Base-by-base conservation (phyloP, 768 basidiomycete species). In the Macrocybe gigantea region DNA sequence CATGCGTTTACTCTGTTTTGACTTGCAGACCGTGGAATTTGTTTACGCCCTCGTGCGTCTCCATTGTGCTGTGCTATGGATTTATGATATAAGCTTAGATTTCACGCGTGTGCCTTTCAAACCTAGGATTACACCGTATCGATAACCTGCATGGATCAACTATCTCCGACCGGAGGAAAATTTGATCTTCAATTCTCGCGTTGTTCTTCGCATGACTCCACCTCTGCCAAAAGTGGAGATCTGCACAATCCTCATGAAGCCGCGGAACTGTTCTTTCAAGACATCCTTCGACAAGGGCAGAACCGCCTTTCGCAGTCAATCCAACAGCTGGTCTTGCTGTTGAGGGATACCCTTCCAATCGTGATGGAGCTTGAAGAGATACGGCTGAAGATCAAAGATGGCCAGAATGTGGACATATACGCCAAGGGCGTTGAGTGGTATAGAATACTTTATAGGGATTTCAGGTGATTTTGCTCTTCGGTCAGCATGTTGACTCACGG, bases 1-100 rank as follows among this genome's bases (percentile, higher is more conserved):
- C 57, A 80, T 95, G 13, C 78, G 79, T n/a, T 67, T 95, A 44
- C 74, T 93, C 49, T 91, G 88, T 4, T 95, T 95, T 63, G 91
- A 95, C 63, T 68, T 95, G 11, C 91, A 91, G 57, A 92, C 90
- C 0, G 92, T 93, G n/a, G 85, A 93, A 57, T 87, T 95, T 59
- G 80, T 82, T 2, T 94, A 94, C 60, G 78, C 85, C 7, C 67
- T 67, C 45, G 87, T 81, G 60, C 52, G 69, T 50, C 42, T 36
- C 33, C 12, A 14, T 3, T 15, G 31, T 32, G 2, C 14, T 15
- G 31, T 32, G 2, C 14, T 31, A 39, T 40, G 13, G 11, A 8
- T 44, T 10, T 38, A 13, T 33, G 7, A 37, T 22, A 12, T 13
- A 31, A 13, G 7, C 33, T 38, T 36, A 33, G 11, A 14, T 13